Conservation (phyloP, 306 rosid genomes). For the Fragaria nilgerrensis region DNA sequence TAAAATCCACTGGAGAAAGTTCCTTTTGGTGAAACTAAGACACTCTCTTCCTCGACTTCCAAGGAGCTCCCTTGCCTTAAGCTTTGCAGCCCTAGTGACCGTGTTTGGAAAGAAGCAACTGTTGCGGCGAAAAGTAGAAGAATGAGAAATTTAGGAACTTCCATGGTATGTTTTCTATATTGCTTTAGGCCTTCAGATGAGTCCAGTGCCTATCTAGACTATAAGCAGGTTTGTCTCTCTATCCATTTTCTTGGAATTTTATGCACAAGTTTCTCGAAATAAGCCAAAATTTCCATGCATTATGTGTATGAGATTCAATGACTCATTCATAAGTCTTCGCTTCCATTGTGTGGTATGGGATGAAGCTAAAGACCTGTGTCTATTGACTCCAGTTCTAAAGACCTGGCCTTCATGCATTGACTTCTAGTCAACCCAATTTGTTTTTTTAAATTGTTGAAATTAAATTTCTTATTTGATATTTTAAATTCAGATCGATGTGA, state of each 20-base stretch:
- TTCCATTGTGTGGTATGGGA: constrained; percentile 1
- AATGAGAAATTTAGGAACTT: background rate
- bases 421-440: background rate
- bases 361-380: background rate
- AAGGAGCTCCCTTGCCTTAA: constrained; percentile 22
- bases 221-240: background rate
- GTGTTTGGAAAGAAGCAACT: background rate
- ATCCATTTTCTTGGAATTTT: background rate
- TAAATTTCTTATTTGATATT: background rate
- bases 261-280: background rate
- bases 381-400: background rate
- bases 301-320: background rate
- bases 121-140: background rate
- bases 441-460: background rate
- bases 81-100: constrained; percentile 8
- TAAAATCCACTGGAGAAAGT: constrained; percentile 23
- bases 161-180: background rate
- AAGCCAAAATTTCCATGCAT: background rate
- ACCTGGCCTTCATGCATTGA: background rate
- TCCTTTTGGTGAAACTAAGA: constrained; percentile 20
- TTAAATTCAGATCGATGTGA: background rate
- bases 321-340: background rate
- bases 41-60: constrained; percentile 13
- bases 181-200: background rate
- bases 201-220: background rate